A percentile compares a stretch with the other conserved stretches of the same genome.
Conservation (phyloP, 2,329 filamentous ascomycete species). For the Rutstroemia sp. region DNA sequence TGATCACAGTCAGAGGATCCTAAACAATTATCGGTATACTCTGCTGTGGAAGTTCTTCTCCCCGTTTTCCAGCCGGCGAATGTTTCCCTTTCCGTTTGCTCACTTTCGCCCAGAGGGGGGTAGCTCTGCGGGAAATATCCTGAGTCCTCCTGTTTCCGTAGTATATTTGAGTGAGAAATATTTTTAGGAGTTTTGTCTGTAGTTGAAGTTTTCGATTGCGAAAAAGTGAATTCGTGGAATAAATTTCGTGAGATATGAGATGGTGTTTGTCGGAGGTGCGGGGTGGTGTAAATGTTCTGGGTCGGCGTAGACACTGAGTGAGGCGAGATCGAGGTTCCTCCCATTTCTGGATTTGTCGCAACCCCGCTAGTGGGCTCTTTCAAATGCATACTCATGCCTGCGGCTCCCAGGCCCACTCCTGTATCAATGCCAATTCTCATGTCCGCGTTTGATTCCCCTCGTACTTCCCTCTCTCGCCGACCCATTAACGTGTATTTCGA, state of each 20-base stretch:
- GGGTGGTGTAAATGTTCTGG: background rate
- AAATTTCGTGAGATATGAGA: background rate
- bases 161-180: background rate
- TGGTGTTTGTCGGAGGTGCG: background rate
- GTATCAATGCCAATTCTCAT: background rate
- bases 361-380: slow-evolving; percentile 1
- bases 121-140: background rate
- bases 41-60: background rate
- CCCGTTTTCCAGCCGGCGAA: too few relatives aligned
- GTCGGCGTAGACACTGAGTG: background rate
- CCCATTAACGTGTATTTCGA: background rate
- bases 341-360: slow-evolving; percentile 4
- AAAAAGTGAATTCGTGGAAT: background rate
- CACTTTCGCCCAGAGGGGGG: background rate
- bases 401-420: background rate
- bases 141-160: too few relatives aligned
- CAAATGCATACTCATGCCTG: background rate
- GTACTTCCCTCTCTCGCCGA: background rate
- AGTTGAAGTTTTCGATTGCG: background rate
- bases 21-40: background rate
- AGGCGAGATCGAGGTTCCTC: slow-evolving; percentile 1
- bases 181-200: background rate
- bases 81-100: background rate
- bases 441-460: background rate
- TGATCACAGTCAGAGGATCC: background rate